Evolutionary conservation across 306 rosid species (phyloP).

Genomic region (Quercus robur): DNA sequence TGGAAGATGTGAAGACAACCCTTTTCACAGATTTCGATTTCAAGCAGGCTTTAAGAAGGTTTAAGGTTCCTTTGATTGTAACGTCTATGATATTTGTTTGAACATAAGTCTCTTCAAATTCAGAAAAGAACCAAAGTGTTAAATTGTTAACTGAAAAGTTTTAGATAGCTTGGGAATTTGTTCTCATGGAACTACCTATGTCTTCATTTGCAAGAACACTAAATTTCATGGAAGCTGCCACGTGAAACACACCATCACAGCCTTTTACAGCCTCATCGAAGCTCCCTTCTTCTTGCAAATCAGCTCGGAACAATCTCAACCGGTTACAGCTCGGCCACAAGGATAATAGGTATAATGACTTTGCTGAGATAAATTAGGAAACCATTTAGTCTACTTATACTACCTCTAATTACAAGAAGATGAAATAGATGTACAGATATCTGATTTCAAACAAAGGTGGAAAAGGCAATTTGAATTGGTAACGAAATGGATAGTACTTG

Average conservation of each 20-base stretch:
- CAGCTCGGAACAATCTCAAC: slow-evolving; percentile 61
- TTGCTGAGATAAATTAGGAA: slow-evolving; percentile 36
- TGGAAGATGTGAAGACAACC: slow-evolving; percentile 81
- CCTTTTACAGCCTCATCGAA: slow-evolving; percentile 70
- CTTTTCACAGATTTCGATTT: slow-evolving; percentile 66
- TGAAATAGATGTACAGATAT: too few species aligned
- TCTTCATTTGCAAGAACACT: slow-evolving; percentile 37
- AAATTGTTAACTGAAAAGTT: slow-evolving; percentile 1
- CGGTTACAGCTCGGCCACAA: slow-evolving; percentile 44
- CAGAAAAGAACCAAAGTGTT: slow-evolving; percentile 10
- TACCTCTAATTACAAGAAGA: background rate
- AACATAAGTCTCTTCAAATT: slow-evolving; percentile 50
- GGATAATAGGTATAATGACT: slow-evolving; percentile 53
- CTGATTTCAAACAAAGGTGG: too few species aligned
- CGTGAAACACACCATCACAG: slow-evolving; percentile 70
- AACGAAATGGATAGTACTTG: too few species aligned
- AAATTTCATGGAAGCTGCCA: slow-evolving; percentile 75
- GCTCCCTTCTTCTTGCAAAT: slow-evolving; percentile 68
- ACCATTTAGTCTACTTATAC: background rate
- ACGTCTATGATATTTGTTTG: slow-evolving; percentile 50
- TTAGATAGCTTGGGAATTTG: background rate
- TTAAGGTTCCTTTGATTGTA: slow-evolving; percentile 58
- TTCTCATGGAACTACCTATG: slow-evolving; percentile 38
- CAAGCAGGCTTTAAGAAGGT: slow-evolving; percentile 63
- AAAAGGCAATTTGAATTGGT: too few species aligned